Evolutionary conservation across 129 eudicot species (phyloP).

Genomic region (Tagetes patula): DNA sequence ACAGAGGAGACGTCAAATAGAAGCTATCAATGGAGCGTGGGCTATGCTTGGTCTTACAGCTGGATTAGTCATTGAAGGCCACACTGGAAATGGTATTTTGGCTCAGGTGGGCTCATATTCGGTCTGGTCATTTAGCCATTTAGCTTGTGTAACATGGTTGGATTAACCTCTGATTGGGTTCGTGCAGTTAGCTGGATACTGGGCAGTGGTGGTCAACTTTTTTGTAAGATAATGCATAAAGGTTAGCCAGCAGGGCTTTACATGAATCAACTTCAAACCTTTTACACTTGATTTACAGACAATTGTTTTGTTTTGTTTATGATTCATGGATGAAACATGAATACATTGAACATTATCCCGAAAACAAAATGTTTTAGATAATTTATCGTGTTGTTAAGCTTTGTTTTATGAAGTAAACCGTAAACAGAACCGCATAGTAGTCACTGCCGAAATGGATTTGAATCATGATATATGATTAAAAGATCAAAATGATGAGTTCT

Average conservation of each 20-base stretch:
- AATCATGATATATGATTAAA: too few species aligned
- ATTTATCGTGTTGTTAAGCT: conserved; percentile 34
- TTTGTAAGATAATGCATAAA: conserved; percentile 42
- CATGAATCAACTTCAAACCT: conserved; percentile 26
- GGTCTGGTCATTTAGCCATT: conserved; percentile 16
- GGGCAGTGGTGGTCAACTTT: conserved; percentile 50
- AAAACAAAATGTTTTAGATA: conserved; percentile 9
- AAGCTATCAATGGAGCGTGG: conserved; percentile 98
- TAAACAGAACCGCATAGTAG: conserved; percentile 49
- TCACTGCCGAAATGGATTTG: background rate
- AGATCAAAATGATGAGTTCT: too few species aligned
- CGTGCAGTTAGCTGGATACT: conserved; percentile 77
- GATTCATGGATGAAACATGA: conserved; percentile 32
- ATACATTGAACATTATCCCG: conserved; percentile 12
- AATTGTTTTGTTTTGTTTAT: conserved; percentile 24
- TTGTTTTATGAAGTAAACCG: conserved; percentile 53
- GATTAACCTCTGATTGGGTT: conserved; percentile 11
- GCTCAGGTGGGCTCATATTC: conserved; percentile 61
- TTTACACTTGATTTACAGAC: conserved; percentile 11
- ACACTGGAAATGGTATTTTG: conserved; percentile 71
- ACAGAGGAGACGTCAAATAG: conserved; percentile 71
- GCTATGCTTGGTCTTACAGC: conserved; percentile 97
- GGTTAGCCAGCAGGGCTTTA: conserved; percentile 16
- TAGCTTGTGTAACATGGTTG: conserved; percentile 15
- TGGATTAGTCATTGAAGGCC: conserved; percentile 82